Conservation (phyloP, 2,329 filamentous ascomycete species). For the Fusarium irregulare region DNA sequence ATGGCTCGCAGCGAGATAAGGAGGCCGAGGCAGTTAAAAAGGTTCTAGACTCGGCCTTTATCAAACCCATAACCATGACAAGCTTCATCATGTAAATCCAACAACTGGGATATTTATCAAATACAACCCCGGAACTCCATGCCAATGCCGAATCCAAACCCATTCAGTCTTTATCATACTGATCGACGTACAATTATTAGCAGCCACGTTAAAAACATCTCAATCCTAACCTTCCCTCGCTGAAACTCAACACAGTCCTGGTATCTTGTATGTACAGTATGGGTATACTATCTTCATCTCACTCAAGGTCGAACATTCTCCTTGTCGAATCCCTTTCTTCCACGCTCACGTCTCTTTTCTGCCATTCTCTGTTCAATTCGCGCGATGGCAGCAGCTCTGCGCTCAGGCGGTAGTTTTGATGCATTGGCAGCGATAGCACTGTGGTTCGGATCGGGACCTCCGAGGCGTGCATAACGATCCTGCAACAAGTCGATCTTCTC, state of each 20-base stretch:
- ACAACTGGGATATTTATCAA: conserved; percentile 25
- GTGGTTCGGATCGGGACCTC: conserved; percentile 52
- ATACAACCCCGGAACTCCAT: conserved; percentile 38
- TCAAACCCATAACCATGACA: conserved; percentile 34
- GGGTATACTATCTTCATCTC: conserved; percentile 2
- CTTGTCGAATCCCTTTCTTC: conserved; percentile 56
- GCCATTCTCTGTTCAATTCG: conserved; percentile 65
- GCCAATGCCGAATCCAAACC: conserved; percentile 35
- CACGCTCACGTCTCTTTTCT: conserved; percentile 58
- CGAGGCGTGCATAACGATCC: conserved; percentile 59
- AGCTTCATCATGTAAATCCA: conserved; percentile 39
- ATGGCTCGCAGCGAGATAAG: conserved; percentile 40
- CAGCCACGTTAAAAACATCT: conserved; percentile 33
- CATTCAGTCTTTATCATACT: conserved; percentile 1
- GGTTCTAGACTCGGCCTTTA: conserved; percentile 17
- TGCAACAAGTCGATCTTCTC: conserved; percentile 59
- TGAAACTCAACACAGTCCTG: conserved; percentile 14
- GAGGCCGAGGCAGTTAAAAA: conserved; percentile 12
- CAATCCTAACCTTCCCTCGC: conserved; percentile 4
- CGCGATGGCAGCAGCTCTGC: conserved; percentile 65
- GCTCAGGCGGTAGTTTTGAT: conserved; percentile 61
- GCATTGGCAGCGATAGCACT: conserved; percentile 52
- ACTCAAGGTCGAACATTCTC: conserved; percentile 61
- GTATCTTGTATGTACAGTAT: conserved; percentile 17
- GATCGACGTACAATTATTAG: conserved; percentile 20